phyloP scores from a whole-genome alignment of 176 grass and related monocot species.

The Aechmea fasciata region DNA sequence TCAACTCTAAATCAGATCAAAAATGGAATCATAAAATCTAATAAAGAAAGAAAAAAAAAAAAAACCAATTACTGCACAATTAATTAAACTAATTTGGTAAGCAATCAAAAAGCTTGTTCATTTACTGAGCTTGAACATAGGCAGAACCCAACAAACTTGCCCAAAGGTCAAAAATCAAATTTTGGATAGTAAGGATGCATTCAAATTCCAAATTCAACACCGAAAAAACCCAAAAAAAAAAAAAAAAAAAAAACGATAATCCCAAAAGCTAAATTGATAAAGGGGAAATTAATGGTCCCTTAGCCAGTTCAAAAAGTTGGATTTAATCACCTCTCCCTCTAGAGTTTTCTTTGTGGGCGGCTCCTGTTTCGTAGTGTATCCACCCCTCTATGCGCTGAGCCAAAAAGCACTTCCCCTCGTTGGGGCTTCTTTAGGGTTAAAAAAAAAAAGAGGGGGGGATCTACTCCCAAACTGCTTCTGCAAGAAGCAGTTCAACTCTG shows the following conservation, averaged over 20 bases:
- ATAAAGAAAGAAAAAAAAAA: neutral
- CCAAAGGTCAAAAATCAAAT: too few relatives aligned
- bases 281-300: too few relatives aligned
- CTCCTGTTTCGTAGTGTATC: neutral
- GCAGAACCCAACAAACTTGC: too few relatives aligned
- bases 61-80: neutral
- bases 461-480: neutral
- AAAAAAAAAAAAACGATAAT: too few relatives aligned
- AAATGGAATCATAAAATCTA: too few relatives aligned
- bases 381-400: neutral
- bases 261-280: too few relatives aligned
- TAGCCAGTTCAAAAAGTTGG: neutral
- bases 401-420: neutral
- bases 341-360: neutral
- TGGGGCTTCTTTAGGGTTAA: neutral
- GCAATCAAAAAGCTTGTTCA: neutral
- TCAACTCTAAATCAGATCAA: neutral
- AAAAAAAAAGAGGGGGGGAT: neutral
- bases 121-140: neutral
- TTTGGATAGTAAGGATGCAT: too few relatives aligned
- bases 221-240: too few relatives aligned
- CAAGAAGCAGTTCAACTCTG: neutral
- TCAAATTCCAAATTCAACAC: too few relatives aligned
- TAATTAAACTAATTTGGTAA: neutral
- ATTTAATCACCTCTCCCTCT: neutral